Evolutionary conservation across 306 rosid species (phyloP), one percentile per base, ranked within the genome.

Genomic region (Vicia faba): DNA sequence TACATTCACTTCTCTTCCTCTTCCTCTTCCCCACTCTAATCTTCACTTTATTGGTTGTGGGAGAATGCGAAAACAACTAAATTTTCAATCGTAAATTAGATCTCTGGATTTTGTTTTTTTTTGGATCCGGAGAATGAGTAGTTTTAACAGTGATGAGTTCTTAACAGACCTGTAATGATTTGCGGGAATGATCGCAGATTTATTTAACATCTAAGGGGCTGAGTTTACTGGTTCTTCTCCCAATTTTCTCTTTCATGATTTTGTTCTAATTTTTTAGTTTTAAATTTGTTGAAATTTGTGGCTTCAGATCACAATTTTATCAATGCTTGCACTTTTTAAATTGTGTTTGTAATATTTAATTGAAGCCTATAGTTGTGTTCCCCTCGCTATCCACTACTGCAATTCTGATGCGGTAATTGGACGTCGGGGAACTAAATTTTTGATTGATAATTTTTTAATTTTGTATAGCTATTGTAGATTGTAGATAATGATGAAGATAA

Each of bases 131-230:
- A 8, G 38, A 51, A 60, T 33, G 38, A 33, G 0, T 33, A 7
- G 38, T 33, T 33, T 33, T 11, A 40, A 85, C 91, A 19, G 61
- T 85, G 91, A 89, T 89, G 96, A 89, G 86, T 45, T 85, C 70
- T 23, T 51, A 20, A 73, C 95, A 89, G 91, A 89, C 95, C 91
- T 87, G 91, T 89, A 85, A 87, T 87, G 96, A 89, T 61, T 83
- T 87, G 88, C 91, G 91, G 85, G 0, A 0, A 82, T 85, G 95
- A 89, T 89, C 91, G 91, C 95, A 87, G 56, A 49, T 8, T 70
- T 80, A 67, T 71, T 44, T 86, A 87, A 89, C 96, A 89, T 89
- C 96, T 89, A 89, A 89, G 96, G 96, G 95, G 80, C 96, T 87
- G 95, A 87, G 95, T 84, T 76, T 0, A 16, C 0, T 3, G 3